Evolutionary conservation across 1,284 basidiomycete species (phyloP).

Genomic region (Ganoderma boninense): DNA sequence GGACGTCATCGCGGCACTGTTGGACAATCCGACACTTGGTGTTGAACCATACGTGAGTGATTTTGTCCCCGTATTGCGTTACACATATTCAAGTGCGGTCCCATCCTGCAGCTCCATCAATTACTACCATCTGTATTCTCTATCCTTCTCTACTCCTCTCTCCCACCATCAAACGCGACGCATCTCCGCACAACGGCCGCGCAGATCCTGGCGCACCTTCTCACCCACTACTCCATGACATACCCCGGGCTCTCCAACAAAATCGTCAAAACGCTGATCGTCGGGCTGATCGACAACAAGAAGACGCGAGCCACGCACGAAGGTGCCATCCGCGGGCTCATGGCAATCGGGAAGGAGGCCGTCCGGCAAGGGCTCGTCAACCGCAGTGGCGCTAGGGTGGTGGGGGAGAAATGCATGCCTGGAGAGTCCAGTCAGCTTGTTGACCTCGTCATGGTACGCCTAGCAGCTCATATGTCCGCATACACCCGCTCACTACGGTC

Average conservation of each 20-base stretch:
- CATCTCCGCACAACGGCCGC: constrained; percentile 81
- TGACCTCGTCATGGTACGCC: constrained; percentile 64
- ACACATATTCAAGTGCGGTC: constrained; percentile 5
- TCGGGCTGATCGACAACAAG: constrained; percentile 80
- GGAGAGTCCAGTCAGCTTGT: constrained; percentile 56
- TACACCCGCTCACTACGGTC: background rate
- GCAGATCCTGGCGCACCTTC: constrained; percentile 84
- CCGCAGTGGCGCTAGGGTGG: constrained; percentile 75
- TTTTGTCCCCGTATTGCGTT: constrained; percentile 12
- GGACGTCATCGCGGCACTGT: constrained; percentile 82
- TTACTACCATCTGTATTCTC: constrained; percentile 93
- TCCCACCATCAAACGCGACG: constrained; percentile 65
- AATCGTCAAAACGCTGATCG: constrained; percentile 91
- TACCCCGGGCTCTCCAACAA: constrained; percentile 90
- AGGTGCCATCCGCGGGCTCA: constrained; percentile 86
- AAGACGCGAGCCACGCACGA: constrained; percentile 82
- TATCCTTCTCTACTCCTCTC: constrained; percentile 86
- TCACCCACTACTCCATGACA: constrained; percentile 79
- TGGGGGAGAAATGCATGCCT: constrained; percentile 67
- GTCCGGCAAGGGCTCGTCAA: constrained; percentile 82
- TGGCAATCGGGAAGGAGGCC: constrained; percentile 85
- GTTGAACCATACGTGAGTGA: constrained; percentile 93
- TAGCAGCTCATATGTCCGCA: background rate
- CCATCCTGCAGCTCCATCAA: constrained; percentile 82
- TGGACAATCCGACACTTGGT: constrained; percentile 90